A percentile compares a stretch with the other conserved stretches of the same genome.
phyloP scores from a whole-genome alignment of 352 stramenopile genomes.

The Phytopythium cucurbitacearum region DNA sequence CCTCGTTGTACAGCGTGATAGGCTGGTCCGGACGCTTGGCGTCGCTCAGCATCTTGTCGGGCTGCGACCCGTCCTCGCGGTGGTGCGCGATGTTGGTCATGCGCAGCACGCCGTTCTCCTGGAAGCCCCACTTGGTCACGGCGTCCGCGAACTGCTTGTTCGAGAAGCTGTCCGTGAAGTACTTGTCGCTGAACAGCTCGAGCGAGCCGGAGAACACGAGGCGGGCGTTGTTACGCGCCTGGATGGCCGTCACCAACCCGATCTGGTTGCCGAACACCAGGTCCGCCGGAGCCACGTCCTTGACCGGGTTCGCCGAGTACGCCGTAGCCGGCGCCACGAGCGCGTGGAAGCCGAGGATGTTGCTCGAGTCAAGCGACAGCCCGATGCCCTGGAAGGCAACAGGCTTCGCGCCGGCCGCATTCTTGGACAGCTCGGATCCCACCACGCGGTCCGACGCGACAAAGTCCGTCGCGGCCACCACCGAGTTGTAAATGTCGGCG shows the following conservation, averaged over 20 bases:
- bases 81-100: conserved; percentile 87
- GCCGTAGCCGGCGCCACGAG: conserved; percentile 71
- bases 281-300: conserved; percentile 62
- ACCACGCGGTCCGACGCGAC: conserved; percentile 66
- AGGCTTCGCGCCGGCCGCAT: conserved; percentile 41
- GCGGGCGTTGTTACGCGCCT: conserved; percentile 90
- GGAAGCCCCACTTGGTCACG: conserved; percentile 84
- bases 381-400: conserved; percentile 81
- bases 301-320: conserved; percentile 80
- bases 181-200: conserved; percentile 88
- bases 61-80: conserved; percentile 70
- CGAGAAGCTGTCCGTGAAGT: conserved; percentile 53
- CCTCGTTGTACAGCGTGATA: conserved; percentile 88
- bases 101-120: conserved; percentile 83
- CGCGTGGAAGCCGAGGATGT: conserved; percentile 79
- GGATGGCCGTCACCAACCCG: conserved; percentile 78
- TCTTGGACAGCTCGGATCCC: conserved; percentile 31
- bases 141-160: conserved; percentile 76
- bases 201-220: conserved; percentile 86
- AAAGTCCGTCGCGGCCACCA: conserved; percentile 67
- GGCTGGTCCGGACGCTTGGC: conserved; percentile 83
- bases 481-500: conserved; percentile 73
- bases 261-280: conserved; percentile 74
- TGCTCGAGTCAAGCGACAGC: conserved; percentile 77
- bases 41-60: conserved; percentile 89